Evolutionary conservation across 2,329 filamentous ascomycete genomes (phyloP).

Genomic region (Colletotrichum sojae): DNA sequence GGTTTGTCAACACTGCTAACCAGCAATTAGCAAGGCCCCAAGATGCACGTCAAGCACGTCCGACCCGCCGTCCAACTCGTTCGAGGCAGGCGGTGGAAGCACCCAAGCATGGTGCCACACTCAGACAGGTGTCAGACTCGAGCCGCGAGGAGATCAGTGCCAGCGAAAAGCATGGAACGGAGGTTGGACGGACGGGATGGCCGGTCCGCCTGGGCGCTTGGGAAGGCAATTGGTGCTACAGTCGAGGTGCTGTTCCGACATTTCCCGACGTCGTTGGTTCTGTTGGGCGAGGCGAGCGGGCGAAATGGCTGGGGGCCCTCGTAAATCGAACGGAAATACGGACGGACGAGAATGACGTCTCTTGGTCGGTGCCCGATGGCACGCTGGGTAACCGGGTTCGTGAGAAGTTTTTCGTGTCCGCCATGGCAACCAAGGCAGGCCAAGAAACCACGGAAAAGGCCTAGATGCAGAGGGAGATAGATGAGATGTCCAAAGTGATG

Average conservation of each 20-base stretch:
- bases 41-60: slow-evolving; percentile 31
- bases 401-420: slow-evolving; percentile 11
- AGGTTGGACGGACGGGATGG: slow-evolving; percentile 29
- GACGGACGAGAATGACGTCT: slow-evolving; percentile 25
- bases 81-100: slow-evolving; percentile 35
- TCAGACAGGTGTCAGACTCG: slow-evolving; percentile 27
- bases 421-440: slow-evolving; percentile 9
- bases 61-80: slow-evolving; percentile 18
- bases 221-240: neutral
- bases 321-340: slow-evolving; percentile 40
- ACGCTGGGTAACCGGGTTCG: neutral
- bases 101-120: slow-evolving; percentile 34
- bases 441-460: neutral
- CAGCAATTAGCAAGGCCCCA: neutral
- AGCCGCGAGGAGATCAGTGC: slow-evolving; percentile 34
- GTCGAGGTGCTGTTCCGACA: slow-evolving; percentile 18
- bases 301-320: neutral
- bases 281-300: slow-evolving; percentile 30
- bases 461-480: neutral
- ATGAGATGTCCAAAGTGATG: neutral
- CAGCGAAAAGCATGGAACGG: slow-evolving; percentile 28
- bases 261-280: slow-evolving; percentile 24
- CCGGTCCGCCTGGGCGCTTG: slow-evolving; percentile 29
- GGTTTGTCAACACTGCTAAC: neutral
- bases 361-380: neutral